A percentile compares a stretch with the other conserved stretches of the same genome.
phyloP scores from a whole-genome alignment of 2,329 filamentous ascomycete genomes.

The Cytospora leucostoma region DNA sequence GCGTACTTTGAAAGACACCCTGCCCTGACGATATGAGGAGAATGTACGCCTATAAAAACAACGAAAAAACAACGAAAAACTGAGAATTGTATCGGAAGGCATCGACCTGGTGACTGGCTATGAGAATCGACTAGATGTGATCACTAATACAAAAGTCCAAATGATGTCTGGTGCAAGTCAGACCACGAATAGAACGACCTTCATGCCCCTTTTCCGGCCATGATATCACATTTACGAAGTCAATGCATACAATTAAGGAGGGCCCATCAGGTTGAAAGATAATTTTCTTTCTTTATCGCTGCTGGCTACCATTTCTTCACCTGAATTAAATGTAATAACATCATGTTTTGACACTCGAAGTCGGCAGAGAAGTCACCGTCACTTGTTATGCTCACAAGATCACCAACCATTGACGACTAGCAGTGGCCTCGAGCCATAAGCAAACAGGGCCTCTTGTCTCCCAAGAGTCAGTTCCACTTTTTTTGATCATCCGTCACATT shows the following conservation, averaged over 20 bases:
- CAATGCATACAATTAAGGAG: conserved; percentile 6
- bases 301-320: conserved; percentile 17
- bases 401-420: neutral
- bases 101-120: too few relatives aligned
- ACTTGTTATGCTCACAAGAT: neutral
- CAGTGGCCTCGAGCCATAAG: neutral
- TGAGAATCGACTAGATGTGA: too few relatives aligned
- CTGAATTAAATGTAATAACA: conserved; percentile 24
- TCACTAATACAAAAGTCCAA: too few relatives aligned
- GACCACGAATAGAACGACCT: too few relatives aligned
- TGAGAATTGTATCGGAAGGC: too few relatives aligned
- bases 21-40: too few relatives aligned
- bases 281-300: conserved; percentile 13
- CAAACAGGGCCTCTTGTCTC: neutral
- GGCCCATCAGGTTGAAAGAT: conserved; percentile 6
- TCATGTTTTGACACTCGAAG: conserved; percentile 10
- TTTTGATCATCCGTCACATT: neutral
- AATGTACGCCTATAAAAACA: too few relatives aligned
- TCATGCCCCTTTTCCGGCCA: neutral
- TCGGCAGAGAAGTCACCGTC: neutral
- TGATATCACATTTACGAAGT: conserved; percentile 3
- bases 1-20: too few relatives aligned
- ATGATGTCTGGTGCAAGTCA: too few relatives aligned
- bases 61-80: too few relatives aligned
- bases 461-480: neutral